Percentiles rank a stretch among this genome's conserved stretches.
phyloP scores from a whole-genome alignment of 106 monocot species.

The Alisma plantagoaquatica region DNA sequence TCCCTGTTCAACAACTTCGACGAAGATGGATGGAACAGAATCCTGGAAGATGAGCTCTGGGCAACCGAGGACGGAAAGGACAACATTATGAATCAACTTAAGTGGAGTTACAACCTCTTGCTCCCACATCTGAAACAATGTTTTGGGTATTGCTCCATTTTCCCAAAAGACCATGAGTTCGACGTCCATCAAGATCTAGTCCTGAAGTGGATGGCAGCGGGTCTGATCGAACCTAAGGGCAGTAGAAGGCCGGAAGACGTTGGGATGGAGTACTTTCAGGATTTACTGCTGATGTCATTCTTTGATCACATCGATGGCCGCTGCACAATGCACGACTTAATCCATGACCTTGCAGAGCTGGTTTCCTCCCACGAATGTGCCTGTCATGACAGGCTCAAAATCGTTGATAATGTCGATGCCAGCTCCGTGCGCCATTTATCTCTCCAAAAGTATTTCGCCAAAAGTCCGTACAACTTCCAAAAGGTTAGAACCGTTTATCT shows the following conservation, averaged over 20 bases:
- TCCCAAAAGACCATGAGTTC: constrained; percentile 22
- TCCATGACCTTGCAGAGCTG: neutral
- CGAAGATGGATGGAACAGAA: constrained; percentile 10
- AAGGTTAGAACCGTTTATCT: neutral
- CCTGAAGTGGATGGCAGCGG: constrained; percentile 14
- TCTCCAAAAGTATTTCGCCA: no score
- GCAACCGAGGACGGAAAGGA: constrained; percentile 2
- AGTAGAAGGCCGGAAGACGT: constrained; percentile 5
- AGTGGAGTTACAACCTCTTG: constrained; percentile 13
- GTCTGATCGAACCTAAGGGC: neutral
- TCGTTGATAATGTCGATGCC: no score
- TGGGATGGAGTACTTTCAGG: constrained; percentile 1
- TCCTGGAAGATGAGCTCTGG: constrained; percentile 17
- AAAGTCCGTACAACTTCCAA: no score
- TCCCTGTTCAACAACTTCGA: constrained; percentile 5
- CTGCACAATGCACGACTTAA: neutral
- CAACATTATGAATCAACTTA: constrained; percentile 10
- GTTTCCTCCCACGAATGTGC: neutral
- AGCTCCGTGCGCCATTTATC: no score
- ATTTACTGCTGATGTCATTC: constrained; percentile 23
- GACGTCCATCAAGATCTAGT: constrained; percentile 14
- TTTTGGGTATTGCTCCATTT: constrained; percentile 27
- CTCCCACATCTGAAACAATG: constrained; percentile 4
- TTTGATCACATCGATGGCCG: constrained; percentile 1
- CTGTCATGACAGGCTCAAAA: neutral